A percentile compares a stretch with the other conserved stretches of the same genome.
Evolutionary conservation across 2,329 filamentous ascomycete species (phyloP).

Genomic region (Calonectria henricotiae): DNA sequence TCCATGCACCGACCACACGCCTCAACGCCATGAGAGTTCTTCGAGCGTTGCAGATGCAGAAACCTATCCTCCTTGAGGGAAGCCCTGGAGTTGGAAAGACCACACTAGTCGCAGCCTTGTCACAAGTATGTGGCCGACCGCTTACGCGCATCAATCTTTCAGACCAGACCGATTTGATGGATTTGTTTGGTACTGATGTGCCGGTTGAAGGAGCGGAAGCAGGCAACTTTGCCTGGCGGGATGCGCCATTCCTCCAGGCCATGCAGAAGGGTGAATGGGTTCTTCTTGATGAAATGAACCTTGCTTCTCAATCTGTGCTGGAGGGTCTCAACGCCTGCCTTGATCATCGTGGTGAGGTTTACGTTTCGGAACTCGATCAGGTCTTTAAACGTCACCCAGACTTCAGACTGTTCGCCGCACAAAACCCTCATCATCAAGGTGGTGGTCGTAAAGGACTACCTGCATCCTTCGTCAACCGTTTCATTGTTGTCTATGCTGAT

Average conservation of each 20-base stretch:
- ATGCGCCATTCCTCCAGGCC: slow-evolving; percentile 94
- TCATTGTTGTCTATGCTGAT: slow-evolving; percentile 97
- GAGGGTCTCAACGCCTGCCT: slow-evolving; percentile 97
- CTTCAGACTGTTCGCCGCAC: slow-evolving; percentile 96
- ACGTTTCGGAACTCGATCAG: slow-evolving; percentile 94
- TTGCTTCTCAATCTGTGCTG: slow-evolving; percentile 95
- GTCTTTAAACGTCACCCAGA: slow-evolving; percentile 91
- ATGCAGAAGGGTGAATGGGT: slow-evolving; percentile 99
- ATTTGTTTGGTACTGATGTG: slow-evolving; percentile 96
- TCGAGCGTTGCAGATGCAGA: slow-evolving; percentile 88
- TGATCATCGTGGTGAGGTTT: slow-evolving; percentile 96
- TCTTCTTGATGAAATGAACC: slow-evolving; percentile 97
- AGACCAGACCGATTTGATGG: slow-evolving; percentile 97
- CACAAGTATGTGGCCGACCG: slow-evolving; percentile 83
- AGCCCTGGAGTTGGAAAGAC: slow-evolving; percentile 99
- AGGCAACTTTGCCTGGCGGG: slow-evolving; percentile 94
- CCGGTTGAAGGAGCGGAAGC: slow-evolving; percentile 93
- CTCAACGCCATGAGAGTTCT: slow-evolving; percentile 93
- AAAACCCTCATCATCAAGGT: slow-evolving; percentile 98
- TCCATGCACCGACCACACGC: slow-evolving; percentile 91
- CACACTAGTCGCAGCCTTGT: slow-evolving; percentile 88
- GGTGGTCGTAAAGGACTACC: slow-evolving; percentile 95
- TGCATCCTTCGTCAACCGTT: slow-evolving; percentile 97
- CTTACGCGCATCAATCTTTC: slow-evolving; percentile 97
- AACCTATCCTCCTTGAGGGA: slow-evolving; percentile 94